phyloP scores from a whole-genome alignment of 176 grass and related monocot species.

The Avena sativa region DNA sequence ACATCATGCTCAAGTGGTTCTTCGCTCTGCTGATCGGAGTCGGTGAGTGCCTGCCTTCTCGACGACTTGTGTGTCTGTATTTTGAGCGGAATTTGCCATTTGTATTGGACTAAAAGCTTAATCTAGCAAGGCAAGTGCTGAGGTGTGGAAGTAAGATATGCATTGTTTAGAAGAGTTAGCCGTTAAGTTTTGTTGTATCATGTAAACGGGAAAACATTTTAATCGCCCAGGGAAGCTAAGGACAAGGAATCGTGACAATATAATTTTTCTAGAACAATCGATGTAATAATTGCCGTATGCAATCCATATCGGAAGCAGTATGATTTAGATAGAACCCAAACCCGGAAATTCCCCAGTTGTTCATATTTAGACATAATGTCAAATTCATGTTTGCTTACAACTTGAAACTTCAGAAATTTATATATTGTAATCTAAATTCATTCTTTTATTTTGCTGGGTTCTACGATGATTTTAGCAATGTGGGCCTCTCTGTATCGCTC shows the following conservation, averaged over 20 bases:
- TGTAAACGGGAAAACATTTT: background rate
- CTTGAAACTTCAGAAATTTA: background rate
- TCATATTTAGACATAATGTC: background rate
- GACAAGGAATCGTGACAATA: background rate
- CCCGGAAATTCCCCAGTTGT: background rate
- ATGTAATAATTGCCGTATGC: background rate
- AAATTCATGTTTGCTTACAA: background rate
- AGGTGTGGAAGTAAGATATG: background rate
- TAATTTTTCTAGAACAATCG: background rate
- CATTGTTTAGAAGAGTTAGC: background rate
- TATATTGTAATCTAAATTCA: background rate
- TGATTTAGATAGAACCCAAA: background rate
- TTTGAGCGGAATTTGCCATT: background rate
- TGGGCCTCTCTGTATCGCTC: background rate
- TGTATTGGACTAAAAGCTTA: background rate
- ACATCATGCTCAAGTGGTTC: constrained; percentile 89
- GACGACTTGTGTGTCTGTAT: background rate
- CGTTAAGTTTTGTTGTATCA: background rate
- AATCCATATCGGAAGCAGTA: background rate
- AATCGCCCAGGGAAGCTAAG: background rate
- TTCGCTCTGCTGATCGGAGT: constrained; percentile 89
- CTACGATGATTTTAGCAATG: constrained; percentile 5
- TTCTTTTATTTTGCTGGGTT: background rate
- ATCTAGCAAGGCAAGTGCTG: background rate
- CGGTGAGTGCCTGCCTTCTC: constrained; percentile 49